Evolutionary conservation across 805 yeast species (phyloP), one percentile per base, ranked within the genome.

Genomic region (Saccharomycopsis guyanensis): DNA sequence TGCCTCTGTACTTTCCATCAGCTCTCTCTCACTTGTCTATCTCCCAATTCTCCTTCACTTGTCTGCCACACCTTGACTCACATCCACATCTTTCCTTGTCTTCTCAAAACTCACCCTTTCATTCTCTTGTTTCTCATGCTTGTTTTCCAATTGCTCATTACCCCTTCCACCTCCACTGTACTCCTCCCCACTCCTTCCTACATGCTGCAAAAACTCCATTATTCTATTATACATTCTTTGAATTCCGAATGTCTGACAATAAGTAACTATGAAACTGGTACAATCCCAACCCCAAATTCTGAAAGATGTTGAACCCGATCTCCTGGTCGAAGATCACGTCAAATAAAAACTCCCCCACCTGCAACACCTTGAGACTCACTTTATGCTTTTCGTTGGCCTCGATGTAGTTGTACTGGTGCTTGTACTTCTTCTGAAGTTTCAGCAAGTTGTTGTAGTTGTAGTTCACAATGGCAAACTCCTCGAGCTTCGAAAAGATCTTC

Each of bases 281-380:
- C 37, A 47, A 45, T 16, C 51, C 51, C 29, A 20, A 20, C 5
- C 49, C 45, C 25, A 45, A 25, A 23, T 33, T 39, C 27, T 45
- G 38, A 20, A 48, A 48, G 16, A 48, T 41, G 29, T 48, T 48
- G 31, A 43, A 48, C 39, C 52, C 52, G 29, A 44, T 16, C 27
- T 48, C 52, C 27, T 23, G 13, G 31, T 48, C 52, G 33, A 46
- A 45, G 2, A 48, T 24, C 3, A 20, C 22, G 24, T 41, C 46
- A 40, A 48, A 48, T 8, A 48, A 10, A 29, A 48, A 48, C 40
- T 48, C 52, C 29, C 52, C 49, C 20, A 48, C 18, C 20, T 33
- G 22, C 39, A 45, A 40, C 16, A 48, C 35, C 27, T 48, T 44
- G 4, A 45, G n/a, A 38, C 52, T 48, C 4, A 38, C 20, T 18